Evolutionary conservation across 208 protist genomes (phyloP), one percentile per base, ranked within the genome.

Genomic region (Leishmania gerbilli): DNA sequence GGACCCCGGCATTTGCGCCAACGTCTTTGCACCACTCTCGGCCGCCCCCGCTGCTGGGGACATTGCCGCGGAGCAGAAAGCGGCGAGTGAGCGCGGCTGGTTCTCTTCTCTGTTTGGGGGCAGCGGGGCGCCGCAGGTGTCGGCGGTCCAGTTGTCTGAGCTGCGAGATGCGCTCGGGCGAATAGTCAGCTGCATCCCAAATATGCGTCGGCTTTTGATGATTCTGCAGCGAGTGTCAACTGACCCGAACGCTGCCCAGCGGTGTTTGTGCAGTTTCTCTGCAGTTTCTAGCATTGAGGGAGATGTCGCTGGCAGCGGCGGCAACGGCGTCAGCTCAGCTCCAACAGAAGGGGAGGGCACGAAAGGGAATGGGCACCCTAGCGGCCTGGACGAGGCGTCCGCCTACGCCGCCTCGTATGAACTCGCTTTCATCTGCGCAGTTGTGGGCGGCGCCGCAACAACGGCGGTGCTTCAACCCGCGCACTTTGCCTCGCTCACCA

Each of bases 61-160:
- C 34, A 15, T 34, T 47, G 64, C 62, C 7, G 7, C 51, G 72
- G 37, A 40, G 62, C 51, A 55, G 83, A 81, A 83, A 49, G 67
- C 31, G 13, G 42, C 49, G 21, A 60, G 74, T 45, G 75, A 79
- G 17, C 47, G 69, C 3, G 84, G 89, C 37, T 95, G 88, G 90
- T 81, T 95, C 74, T 88, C 92, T 2, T 88, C 90, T 34, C 49
- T 93, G 31, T 93, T 89, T 75, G 81, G 83, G 42, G 68, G 84
- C 24, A 62, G 37, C 56, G 82, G 76, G 45, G 24, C 62, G 62
- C 58, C 65, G 74, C 82, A 78, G 74, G 83, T 84, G 79, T 82
- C 81, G 34, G 79, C 84, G 40, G 77, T 67, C 74, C 79, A 79
- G 74, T 76, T 85, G 71, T 68, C n/a, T 67, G 84, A 76, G 71